Base-by-base conservation (phyloP, 148 eudicot species). In the Tetragonia tetragonoides region DNA sequence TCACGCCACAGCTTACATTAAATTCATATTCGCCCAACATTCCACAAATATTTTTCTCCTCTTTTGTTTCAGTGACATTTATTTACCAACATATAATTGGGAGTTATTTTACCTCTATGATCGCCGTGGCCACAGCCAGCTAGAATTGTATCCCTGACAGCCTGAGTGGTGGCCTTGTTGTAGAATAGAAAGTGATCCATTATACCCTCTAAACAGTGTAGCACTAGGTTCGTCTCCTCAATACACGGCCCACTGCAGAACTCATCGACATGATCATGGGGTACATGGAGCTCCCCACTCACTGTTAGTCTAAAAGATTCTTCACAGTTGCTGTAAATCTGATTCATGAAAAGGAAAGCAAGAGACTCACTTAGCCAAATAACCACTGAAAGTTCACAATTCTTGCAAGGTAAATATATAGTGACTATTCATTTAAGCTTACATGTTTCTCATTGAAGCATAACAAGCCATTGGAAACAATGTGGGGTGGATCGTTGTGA, bases 171-270 rank as follows among this genome's bases (percentile, higher is more conserved):
- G 59, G 93, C 97, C 77, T 72, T 78, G 75, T 88, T 92, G 75
- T 73, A 84, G 72, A 92, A 92, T 24, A 68, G 24, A 47, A 92
- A 92, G 73, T 80, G 70, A 20, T 61, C 56, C 61, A 90, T 38
- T 66, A 92, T 72, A 44, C 77, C 80, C 10, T 82, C 86, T 11
- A 92, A 69, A 78, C 97, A 92, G 69, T 82, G 68, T 24, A 92
- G 86, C 60, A 87, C 88, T 0, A 77, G 93, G 75, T 90, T 62
- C 23, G 93, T 92, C 82, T 92, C 97, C 10, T 79, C 75, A 6
- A 90, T 44, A 82, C 97, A 92, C 2, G 92, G 88, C 9, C 97
- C 92, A 0, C 54, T 72, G 84, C 97, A 92, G 78, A 77, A 92
- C 75, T 87, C 82, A 42, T 88, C 83, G 6, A 85, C 80, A 34